Base-by-base conservation (phyloP, 176 grass and related monocot genomes). In the Alloteropsis semialata region DNA sequence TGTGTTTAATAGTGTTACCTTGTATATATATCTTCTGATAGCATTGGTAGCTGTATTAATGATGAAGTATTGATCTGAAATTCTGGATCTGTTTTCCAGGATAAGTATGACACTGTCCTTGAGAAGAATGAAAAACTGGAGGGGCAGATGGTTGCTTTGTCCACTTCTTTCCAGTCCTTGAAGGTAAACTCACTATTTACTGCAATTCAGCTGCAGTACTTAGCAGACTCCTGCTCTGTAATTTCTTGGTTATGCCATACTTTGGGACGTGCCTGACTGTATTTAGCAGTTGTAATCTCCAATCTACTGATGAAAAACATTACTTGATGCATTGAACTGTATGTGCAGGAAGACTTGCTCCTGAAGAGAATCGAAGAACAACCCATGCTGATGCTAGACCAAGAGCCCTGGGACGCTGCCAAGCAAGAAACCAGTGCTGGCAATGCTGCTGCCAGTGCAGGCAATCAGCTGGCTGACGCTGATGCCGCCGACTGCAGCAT, bases 341-440 rank as follows among this genome's bases (percentile, higher is more conserved):
- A 4, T 82, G 15, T 77, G 44, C 89, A 94, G 94, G 94, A 92
- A 8, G 87, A 92, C 38, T 30, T 90, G 82, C 57, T 56, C 42
- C 72, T 61, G 21, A 51, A 90, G 58, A 90, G 82, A 38, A 62
- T 32, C 75, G 55, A 50, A 84, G 78, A 88, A 80, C 61, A 73
- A 54, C 45, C 82, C 10, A 55, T 85, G 29, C 45, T 82, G 78
- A 82, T 49, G 14, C 11, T 64, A 61, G 74, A 77, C 29, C 63
- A 79, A 84, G 89, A 88, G 60, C 73, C 39, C 1, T 49, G 42
- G 41, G 42, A 78, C 30, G 63, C 33, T 30, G 85, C 25, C 28
- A 77, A 49, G 37, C 70, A 77, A 72, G 62, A 89, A 38, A 16
- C 27, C 29, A 32, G 32, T n/a, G n/a, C n/a, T n/a, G n/a, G n/a